Conservation (phyloP, 164 flowering plant species). For the Annona squamosa region DNA sequence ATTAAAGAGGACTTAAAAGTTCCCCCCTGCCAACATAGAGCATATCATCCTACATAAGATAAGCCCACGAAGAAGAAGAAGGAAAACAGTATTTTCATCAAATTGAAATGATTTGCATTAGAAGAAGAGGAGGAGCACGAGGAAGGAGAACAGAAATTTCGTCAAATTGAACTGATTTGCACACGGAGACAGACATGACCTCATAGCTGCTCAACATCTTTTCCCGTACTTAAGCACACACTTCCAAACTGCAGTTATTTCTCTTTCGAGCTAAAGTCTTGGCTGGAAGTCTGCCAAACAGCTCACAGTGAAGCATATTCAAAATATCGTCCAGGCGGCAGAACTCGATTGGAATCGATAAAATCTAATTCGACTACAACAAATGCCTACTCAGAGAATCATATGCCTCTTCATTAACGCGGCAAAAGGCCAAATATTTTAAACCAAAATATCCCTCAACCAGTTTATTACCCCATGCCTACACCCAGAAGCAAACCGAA, state of each 20-base stretch:
- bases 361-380: not conserved
- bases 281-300: not conserved
- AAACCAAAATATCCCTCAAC: not conserved
- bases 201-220: not conserved
- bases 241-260: not conserved
- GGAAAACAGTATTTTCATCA: too few relatives aligned
- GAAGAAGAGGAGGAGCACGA: too few relatives aligned
- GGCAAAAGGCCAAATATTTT: not conserved
- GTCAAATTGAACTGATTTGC: not conserved
- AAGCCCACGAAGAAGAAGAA: too few relatives aligned
- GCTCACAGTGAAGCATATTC: not conserved
- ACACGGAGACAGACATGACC: not conserved
- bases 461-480: not conserved
- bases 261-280: not conserved
- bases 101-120: too few relatives aligned
- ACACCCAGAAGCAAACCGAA: too few relatives aligned
- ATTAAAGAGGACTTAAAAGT: not conserved
- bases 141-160: too few relatives aligned
- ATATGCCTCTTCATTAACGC: not conserved
- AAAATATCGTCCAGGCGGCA: not conserved
- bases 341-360: not conserved
- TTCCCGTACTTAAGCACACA: not conserved
- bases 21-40: not conserved
- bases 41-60: too few relatives aligned
- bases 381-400: not conserved